phyloP scores from a whole-genome alignment of 352 stramenopile genomes.

The Globisporangium nodosum region DNA sequence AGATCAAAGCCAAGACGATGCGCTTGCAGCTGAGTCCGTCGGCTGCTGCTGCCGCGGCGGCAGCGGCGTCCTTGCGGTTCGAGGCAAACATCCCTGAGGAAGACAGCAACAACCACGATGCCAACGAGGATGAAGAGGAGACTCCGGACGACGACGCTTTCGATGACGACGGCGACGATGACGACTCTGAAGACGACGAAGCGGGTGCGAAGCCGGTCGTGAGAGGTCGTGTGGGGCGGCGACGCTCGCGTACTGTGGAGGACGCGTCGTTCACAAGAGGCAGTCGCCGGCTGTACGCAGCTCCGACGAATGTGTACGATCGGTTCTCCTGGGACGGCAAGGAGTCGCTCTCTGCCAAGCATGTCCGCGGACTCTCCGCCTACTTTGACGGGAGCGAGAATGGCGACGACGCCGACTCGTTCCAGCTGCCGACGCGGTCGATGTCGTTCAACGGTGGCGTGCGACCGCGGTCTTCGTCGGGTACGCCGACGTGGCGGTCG shows the following conservation, averaged over 20 bases:
- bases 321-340: slow-evolving; percentile 12
- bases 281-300: slow-evolving; percentile 13
- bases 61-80: slow-evolving; percentile 6
- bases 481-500: slow-evolving; percentile 17
- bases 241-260: slow-evolving; percentile 17
- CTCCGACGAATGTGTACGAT: slow-evolving; percentile 8
- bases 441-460: slow-evolving; percentile 7
- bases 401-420: slow-evolving; percentile 7
- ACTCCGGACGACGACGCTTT: slow-evolving; percentile 7
- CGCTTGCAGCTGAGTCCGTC: slow-evolving; percentile 36
- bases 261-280: slow-evolving; percentile 16
- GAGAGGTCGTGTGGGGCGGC: slow-evolving; percentile 8
- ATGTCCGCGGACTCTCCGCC: slow-evolving; percentile 6
- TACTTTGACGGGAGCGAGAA: slow-evolving; percentile 14
- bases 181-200: slow-evolving; percentile 2
- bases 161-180: slow-evolving; percentile 1
- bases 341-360: slow-evolving; percentile 3
- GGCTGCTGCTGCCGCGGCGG: background rate
- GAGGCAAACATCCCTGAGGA: slow-evolving; percentile 19
- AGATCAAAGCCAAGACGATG: slow-evolving; percentile 59
- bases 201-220: background rate
- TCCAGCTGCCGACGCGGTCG: slow-evolving; percentile 5
- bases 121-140: background rate
- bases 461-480: slow-evolving; percentile 26
- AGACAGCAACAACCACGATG: slow-evolving; percentile 16